A percentile compares a stretch with the other conserved stretches of the same genome.
These are phyloP conservation scores for Ballota nigra DNA, from an alignment of 257 asterid genomes.

Conservation along the genomic window DNA sequence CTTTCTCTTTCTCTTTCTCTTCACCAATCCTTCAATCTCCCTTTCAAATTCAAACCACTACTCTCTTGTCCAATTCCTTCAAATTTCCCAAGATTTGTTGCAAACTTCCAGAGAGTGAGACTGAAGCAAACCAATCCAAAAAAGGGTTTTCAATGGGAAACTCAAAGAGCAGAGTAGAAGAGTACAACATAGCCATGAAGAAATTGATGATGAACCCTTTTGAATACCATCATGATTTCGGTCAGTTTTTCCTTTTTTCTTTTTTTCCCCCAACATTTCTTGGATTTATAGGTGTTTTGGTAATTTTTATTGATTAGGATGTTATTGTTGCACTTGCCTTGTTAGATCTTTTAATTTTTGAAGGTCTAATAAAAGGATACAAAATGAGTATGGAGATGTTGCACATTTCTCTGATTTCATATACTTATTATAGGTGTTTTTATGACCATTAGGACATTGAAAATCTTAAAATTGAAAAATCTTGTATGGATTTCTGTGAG, in stretches of 20 bases:
- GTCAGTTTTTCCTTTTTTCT: constrained; percentile 28
- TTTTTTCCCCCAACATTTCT: not conserved
- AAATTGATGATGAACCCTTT: constrained; percentile 92
- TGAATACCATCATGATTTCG: constrained; percentile 91
- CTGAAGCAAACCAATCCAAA: constrained; percentile 21
- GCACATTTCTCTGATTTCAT: not conserved
- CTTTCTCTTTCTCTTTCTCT: constrained; percentile 27
- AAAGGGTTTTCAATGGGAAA: constrained; percentile 21
- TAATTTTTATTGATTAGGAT: not conserved
- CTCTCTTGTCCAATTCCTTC: constrained; percentile 17
- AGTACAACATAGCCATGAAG: constrained; percentile 77
- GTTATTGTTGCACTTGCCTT: not conserved
- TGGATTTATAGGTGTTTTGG: not conserved
- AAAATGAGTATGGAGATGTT: not conserved
- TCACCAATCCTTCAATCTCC: constrained; percentile 26
- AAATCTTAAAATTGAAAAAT: not conserved
- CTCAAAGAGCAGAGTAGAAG: constrained; percentile 62
- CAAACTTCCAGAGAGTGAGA: constrained; percentile 44
- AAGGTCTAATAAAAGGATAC: not conserved
- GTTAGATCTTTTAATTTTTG: not conserved
- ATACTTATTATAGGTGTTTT: not conserved
- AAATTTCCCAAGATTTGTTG: constrained; percentile 38
- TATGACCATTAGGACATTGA: not conserved
- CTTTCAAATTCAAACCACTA: constrained; percentile 23
- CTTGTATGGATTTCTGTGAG: not conserved